Base-by-base conservation (phyloP, 345 rosid genomes). In the Excoecaria cochinchinensis region DNA sequence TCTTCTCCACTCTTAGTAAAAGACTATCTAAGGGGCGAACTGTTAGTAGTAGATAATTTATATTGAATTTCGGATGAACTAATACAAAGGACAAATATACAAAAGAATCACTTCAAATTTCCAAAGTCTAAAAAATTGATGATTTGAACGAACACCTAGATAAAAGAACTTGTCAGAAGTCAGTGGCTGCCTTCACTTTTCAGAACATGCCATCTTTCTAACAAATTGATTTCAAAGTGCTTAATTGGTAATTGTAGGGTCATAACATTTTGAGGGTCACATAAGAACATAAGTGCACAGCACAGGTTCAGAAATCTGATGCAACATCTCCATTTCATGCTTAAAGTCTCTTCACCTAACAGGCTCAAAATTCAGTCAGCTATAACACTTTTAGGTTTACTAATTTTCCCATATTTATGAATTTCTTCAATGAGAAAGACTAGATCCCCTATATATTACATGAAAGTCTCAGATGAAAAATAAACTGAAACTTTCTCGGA, bases 251-350 rank as follows among this genome's bases (percentile, higher is more conserved):
- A 31, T 61, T 31, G 44, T 13, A 16, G 42, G 48, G n/a, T 63
- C n/a, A 1, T 11, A n/a, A 38, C n/a, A 16, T 39, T 38, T 3
- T 15, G 40, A 63, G 48, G 16, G 47, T 21, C 47, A 63, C 48
- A 39, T n/a, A 39, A 63, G 48, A 38, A 38, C 8, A 5, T 1
- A 63, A 39, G 48, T 63, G 44, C 4, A 69, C 39, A 19, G 39
- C 47, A 36, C 5, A 68, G 24, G 57, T 47, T 21, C n/a, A 47
- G 42, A 68, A 19, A 31, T 68, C 21, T 68, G 71, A 68, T 68
- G 71, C 57, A 3, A 47, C 13, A 68, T 24, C 71, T n/a, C n/a
- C n/a, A n/a, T n/a, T n/a, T n/a, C 14, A 64, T 65, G 15, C 40
- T 42, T 17, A n/a, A 63, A 38, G 50, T 40, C n/a, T 1, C 51